Percentiles rank a stretch among this genome's conserved stretches.
These are phyloP conservation scores for Annulohypoxylon bovei DNA, from an alignment of 495 filamentous ascomycete species.

Conservation along the genomic window DNA sequence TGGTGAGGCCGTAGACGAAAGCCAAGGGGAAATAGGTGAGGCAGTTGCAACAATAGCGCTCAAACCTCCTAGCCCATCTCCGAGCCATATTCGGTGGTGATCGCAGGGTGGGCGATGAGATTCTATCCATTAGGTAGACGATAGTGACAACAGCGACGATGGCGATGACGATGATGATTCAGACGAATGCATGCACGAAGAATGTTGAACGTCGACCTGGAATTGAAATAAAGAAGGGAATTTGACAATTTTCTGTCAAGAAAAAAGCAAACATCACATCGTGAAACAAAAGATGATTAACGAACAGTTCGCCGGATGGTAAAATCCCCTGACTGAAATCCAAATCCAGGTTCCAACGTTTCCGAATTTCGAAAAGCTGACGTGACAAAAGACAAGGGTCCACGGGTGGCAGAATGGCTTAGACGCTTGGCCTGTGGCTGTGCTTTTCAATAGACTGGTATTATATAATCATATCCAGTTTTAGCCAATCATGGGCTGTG, in stretches of 20 bases:
- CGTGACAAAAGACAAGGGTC: conserved; percentile 1
- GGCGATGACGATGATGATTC: not conserved
- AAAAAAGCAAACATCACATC: conserved; percentile 32
- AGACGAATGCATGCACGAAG: not conserved
- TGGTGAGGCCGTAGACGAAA: conserved; percentile 89
- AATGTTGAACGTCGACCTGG: no score
- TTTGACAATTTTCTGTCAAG: conserved; percentile 14
- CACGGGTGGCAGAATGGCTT: not conserved
- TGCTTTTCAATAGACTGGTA: not conserved
- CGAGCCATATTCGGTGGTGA: conserved; percentile 51
- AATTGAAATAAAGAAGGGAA: conserved; percentile 7
- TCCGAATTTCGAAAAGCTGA: conserved; percentile 2
- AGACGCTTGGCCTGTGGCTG: conserved; percentile 25
- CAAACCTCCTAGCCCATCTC: conserved; percentile 77
- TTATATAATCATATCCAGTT: not conserved
- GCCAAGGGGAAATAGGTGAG: conserved; percentile 86
- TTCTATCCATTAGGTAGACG: conserved; percentile 41
- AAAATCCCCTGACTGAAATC: conserved; percentile 26
- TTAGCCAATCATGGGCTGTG: not conserved
- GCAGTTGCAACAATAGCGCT: conserved; percentile 83
- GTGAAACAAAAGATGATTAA: conserved; percentile 26
- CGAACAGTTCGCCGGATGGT: not conserved
- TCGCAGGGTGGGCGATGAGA: conserved; percentile 39
- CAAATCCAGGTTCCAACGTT: conserved; percentile 1
- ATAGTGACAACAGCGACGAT: not conserved